Evolutionary conservation across 2,329 filamentous ascomycete genomes (phyloP).

Genomic region (Cladosporium sp.): DNA sequence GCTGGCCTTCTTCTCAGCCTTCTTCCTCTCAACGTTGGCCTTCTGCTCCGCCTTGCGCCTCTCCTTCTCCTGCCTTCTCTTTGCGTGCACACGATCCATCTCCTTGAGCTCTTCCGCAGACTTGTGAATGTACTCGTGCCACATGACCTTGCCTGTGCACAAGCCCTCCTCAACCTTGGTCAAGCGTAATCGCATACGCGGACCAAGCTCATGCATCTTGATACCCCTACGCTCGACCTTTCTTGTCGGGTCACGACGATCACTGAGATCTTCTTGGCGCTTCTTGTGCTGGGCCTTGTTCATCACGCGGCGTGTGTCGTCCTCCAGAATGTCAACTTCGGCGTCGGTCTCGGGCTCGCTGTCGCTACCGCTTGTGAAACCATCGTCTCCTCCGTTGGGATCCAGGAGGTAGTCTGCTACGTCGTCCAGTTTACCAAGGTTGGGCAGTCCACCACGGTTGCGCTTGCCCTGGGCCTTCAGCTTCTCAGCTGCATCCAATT

Average conservation of each 20-base stretch:
- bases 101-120: conserved; percentile 73
- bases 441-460: conserved; percentile 64
- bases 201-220: conserved; percentile 88
- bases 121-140: conserved; percentile 95
- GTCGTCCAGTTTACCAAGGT: conserved; percentile 86
- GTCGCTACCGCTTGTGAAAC: conserved; percentile 90
- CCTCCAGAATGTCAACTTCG: conserved; percentile 79
- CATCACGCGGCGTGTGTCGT: conserved; percentile 64
- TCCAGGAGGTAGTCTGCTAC: conserved; percentile 94
- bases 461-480: conserved; percentile 55
- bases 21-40: conserved; percentile 88
- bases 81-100: conserved; percentile 80
- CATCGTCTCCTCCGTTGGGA: conserved; percentile 59
- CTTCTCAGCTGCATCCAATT: conserved; percentile 83
- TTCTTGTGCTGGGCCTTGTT: conserved; percentile 51
- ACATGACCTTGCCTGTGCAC: conserved; percentile 88
- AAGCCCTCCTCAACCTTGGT: conserved; percentile 96
- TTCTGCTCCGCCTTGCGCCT: conserved; percentile 78
- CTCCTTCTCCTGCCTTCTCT: conserved; percentile 77
- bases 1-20: conserved; percentile 56
- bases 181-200: conserved; percentile 82
- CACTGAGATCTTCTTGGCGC: conserved; percentile 26
- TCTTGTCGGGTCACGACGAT: conserved; percentile 40
- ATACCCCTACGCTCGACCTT: conserved; percentile 81
- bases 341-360: conserved; percentile 93